Conservation (phyloP, 2,329 filamentous ascomycete genomes). For the Alternaria novae-zelandiae region DNA sequence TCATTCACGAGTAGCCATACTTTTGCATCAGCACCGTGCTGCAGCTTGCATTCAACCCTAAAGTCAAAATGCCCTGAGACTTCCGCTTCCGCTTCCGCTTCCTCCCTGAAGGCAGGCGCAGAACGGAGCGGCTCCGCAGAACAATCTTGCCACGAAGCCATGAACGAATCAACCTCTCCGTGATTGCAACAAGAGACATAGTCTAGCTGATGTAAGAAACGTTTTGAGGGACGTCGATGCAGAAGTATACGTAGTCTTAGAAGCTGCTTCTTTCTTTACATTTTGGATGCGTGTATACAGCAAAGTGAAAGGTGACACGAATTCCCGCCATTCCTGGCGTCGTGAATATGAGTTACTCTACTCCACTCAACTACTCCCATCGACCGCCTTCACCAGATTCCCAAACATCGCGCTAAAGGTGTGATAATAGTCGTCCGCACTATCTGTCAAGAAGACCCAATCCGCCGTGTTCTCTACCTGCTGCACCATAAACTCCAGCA, state of each 20-base stretch:
- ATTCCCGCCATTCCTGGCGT: not conserved
- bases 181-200: not conserved
- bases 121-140: not conserved
- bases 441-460: constrained; percentile 38
- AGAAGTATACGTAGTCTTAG: too few species aligned
- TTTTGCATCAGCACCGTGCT: not conserved
- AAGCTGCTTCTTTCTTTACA: too few species aligned
- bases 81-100: not conserved
- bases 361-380: not conserved
- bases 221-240: too few species aligned
- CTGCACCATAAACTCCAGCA: constrained; percentile 37
- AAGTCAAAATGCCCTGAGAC: not conserved
- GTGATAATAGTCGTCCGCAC: constrained; percentile 39
- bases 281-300: too few species aligned
- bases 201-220: too few species aligned
- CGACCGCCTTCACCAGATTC: constrained; percentile 26
- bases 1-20: not conserved
- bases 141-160: not conserved
- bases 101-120: not conserved
- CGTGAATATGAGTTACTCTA: too few species aligned
- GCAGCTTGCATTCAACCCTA: not conserved
- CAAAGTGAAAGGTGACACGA: too few species aligned
- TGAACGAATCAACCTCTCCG: not conserved
- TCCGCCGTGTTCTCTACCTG: constrained; percentile 38
- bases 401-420: constrained; percentile 33